Evolutionary conservation across 805 yeast genomes (phyloP).

Genomic region (Yamadazyma kitorensis): DNA sequence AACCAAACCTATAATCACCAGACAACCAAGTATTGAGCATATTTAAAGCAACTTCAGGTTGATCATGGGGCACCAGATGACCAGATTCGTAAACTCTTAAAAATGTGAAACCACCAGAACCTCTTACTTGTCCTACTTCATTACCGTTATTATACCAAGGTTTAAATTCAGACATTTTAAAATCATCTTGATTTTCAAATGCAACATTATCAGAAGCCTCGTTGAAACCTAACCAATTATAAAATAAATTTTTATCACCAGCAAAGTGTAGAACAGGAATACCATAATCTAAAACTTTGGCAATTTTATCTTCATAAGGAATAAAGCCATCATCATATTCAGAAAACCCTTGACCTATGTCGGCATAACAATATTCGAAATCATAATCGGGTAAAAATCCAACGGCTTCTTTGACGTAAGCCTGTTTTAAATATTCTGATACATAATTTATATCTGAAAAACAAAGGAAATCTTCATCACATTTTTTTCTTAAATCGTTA

Average conservation of each 20-base stretch:
- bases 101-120: conserved; percentile 29
- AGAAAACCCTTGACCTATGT: conserved; percentile 41
- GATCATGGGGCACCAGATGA: conserved; percentile 40
- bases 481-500: conserved; percentile 9
- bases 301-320: conserved; percentile 60
- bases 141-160: conserved; percentile 38
- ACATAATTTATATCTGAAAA: conserved; percentile 47
- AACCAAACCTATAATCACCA: conserved; percentile 13
- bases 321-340: conserved; percentile 56
- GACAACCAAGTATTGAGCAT: conserved; percentile 36
- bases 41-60: conserved; percentile 31
- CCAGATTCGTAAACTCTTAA: conserved; percentile 36
- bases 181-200: conserved; percentile 15
- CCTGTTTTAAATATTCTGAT: conserved; percentile 48
- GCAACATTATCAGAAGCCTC: conserved; percentile 41
- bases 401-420: conserved; percentile 47
- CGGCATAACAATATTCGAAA: conserved; percentile 40
- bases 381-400: conserved; percentile 46
- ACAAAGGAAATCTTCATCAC: conserved; percentile 27
- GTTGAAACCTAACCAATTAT: conserved; percentile 87
- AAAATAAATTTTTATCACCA: conserved; percentile 90
- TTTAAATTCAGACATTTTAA: conserved; percentile 16
- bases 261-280: conserved; percentile 82
- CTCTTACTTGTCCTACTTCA: conserved; percentile 31
- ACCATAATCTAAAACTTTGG: conserved; percentile 42